phyloP scores from a whole-genome alignment of 2,329 filamentous ascomycete genomes.

The Fusarium siculi region DNA sequence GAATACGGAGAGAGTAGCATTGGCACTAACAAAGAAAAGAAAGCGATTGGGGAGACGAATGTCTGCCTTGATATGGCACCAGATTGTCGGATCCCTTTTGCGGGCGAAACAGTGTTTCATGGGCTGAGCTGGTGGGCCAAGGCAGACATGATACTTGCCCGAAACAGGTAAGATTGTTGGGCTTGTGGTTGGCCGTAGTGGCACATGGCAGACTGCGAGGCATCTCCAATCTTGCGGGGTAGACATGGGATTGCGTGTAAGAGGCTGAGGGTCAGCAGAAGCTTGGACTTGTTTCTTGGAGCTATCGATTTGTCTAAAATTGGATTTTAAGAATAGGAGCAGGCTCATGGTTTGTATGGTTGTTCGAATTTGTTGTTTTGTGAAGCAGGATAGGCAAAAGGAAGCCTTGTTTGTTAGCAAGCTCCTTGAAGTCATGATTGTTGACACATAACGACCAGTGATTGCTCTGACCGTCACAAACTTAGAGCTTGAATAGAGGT shows the following conservation, averaged over 20 bases:
- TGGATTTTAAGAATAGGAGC: not conserved
- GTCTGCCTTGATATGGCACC: not conserved
- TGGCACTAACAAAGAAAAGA: not conserved
- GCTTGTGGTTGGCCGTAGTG: not conserved
- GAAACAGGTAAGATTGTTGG: not conserved
- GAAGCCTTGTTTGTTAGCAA: not conserved
- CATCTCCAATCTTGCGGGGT: constrained; percentile 13
- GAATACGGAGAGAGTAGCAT: not conserved
- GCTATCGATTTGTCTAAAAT: not conserved
- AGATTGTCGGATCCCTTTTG: not conserved
- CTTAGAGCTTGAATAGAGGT: not conserved
- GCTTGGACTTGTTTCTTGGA: not conserved
- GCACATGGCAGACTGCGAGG: constrained; percentile 2
- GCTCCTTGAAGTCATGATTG: too few relatives aligned
- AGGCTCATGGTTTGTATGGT: not conserved
- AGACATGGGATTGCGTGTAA: not conserved
- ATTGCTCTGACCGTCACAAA: not conserved
- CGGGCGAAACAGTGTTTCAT: not conserved
- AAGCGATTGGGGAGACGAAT: not conserved
- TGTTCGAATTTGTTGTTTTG: not conserved
- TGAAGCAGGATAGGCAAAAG: not conserved
- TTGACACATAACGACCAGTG: too few relatives aligned
- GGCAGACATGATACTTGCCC: not conserved
- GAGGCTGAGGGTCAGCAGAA: not conserved
- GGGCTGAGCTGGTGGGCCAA: constrained; percentile 1